These are phyloP conservation scores for Pseudoperonospora humuli DNA, from an alignment of 352 stramenopile genomes.

Conservation along the genomic window DNA sequence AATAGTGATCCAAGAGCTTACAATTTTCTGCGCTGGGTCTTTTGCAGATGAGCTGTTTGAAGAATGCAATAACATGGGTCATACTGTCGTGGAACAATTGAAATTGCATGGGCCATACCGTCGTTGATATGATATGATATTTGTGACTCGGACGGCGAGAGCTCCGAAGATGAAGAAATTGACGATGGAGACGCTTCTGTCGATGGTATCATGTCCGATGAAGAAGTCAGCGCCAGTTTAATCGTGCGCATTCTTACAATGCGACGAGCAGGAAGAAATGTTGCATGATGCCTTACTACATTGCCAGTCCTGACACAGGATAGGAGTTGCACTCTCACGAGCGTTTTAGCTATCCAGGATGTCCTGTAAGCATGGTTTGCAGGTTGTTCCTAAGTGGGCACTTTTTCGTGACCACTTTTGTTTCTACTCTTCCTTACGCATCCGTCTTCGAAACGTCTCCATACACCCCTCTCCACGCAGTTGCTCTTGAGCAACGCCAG, in stretches of 20 bases:
- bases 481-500: too few relatives aligned
- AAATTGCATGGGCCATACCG: conserved; percentile 20
- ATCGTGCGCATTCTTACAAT: conserved; percentile 24
- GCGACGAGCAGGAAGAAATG: conserved; percentile 19
- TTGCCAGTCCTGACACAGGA: too few relatives aligned
- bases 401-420: too few relatives aligned
- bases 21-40: neutral
- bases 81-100: conserved; percentile 24
- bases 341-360: too few relatives aligned
- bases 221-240: conserved; percentile 20
- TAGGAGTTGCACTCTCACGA: too few relatives aligned
- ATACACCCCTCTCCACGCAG: too few relatives aligned
- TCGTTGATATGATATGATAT: conserved; percentile 59
- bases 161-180: conserved; percentile 15
- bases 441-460: too few relatives aligned
- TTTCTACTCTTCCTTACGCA: too few relatives aligned
- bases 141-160: conserved; percentile 28
- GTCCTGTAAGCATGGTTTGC: too few relatives aligned
- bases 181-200: conserved; percentile 5
- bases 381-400: too few relatives aligned
- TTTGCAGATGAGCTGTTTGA: conserved; percentile 21
- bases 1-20: neutral
- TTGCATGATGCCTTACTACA: neutral
- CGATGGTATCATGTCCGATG: conserved; percentile 17
- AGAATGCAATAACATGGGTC: conserved; percentile 21